Conservation (phyloP, 176 grass and related monocot genomes). For the Triticum dicoccoides region DNA sequence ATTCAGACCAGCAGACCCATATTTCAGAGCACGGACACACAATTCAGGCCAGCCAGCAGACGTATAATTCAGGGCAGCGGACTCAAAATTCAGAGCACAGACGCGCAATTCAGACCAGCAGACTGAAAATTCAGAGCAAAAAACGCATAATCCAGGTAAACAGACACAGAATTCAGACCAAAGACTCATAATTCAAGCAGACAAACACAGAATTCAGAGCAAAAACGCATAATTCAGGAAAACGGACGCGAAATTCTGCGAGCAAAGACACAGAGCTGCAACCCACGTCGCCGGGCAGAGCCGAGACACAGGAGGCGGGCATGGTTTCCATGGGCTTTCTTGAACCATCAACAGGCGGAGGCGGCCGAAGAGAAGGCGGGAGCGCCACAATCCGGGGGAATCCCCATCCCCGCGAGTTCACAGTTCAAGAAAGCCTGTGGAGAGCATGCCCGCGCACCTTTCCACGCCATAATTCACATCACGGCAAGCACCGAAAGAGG, state of each 20-base stretch:
- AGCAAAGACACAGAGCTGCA: neutral
- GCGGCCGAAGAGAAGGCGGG: neutral
- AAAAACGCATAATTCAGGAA: neutral
- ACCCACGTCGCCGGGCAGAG: neutral
- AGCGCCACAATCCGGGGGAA: constrained; percentile 23
- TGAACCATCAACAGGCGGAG: constrained; percentile 90
- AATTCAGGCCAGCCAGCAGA: neutral
- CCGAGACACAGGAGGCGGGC: neutral
- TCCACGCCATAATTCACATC: constrained; percentile 29
- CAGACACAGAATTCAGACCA: neutral
- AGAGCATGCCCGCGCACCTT: constrained; percentile 64
- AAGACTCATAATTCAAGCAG: neutral
- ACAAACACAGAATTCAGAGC: neutral
- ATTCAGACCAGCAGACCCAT: neutral
- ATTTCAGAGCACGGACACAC: neutral
- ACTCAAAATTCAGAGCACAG: neutral
- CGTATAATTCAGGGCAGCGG: neutral
- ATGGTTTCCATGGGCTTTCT: constrained; percentile 93
- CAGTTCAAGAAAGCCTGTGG: constrained; percentile 99
- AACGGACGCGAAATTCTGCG: neutral
- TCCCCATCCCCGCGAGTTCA: constrained; percentile 41
- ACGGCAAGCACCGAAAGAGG: neutral
- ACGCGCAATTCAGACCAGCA: neutral
- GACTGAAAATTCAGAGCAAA: neutral
- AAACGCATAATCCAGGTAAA: neutral